Percentiles rank a stretch among this genome's conserved stretches.
Conservation (phyloP, 1,139 yeast genomes). For the Suhomyces terraborum region DNA sequence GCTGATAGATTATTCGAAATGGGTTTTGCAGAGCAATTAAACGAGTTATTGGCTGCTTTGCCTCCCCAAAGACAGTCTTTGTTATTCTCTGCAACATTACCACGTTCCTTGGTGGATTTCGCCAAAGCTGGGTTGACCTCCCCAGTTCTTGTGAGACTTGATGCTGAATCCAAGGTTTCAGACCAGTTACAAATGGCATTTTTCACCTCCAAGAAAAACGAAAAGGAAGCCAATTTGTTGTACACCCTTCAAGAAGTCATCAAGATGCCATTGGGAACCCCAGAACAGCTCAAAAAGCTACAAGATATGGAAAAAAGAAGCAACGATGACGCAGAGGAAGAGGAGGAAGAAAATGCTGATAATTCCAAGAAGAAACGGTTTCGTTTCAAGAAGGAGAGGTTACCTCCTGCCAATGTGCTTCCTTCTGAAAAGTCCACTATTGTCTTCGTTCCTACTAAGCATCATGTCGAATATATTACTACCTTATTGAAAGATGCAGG, state of each 20-base stretch:
- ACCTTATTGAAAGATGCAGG: constrained; percentile 72
- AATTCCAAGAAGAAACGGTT: constrained; percentile 33
- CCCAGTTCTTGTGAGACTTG: constrained; percentile 89
- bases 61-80: constrained; percentile 85
- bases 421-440: constrained; percentile 84
- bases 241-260: constrained; percentile 79
- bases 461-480: constrained; percentile 91
- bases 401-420: constrained; percentile 78
- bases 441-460: constrained; percentile 94
- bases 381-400: constrained; percentile 53
- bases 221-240: constrained; percentile 86
- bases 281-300: constrained; percentile 59
- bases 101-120: constrained; percentile 88
- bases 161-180: constrained; percentile 86
- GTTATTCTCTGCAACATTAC: constrained; percentile 92
- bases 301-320: constrained; percentile 48
- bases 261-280: constrained; percentile 77
- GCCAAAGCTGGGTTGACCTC: constrained; percentile 95
- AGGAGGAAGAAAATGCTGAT: constrained; percentile 41
- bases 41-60: constrained; percentile 80
- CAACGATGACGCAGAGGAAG: constrained; percentile 52
- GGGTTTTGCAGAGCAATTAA: constrained; percentile 95
- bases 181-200: constrained; percentile 91
- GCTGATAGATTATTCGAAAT: constrained; percentile 97
- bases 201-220: constrained; percentile 75